These are phyloP conservation scores for Trichosporon sp. DNA, from an alignment of 1,284 basidiomycete genomes.

Conservation along the genomic window DNA sequence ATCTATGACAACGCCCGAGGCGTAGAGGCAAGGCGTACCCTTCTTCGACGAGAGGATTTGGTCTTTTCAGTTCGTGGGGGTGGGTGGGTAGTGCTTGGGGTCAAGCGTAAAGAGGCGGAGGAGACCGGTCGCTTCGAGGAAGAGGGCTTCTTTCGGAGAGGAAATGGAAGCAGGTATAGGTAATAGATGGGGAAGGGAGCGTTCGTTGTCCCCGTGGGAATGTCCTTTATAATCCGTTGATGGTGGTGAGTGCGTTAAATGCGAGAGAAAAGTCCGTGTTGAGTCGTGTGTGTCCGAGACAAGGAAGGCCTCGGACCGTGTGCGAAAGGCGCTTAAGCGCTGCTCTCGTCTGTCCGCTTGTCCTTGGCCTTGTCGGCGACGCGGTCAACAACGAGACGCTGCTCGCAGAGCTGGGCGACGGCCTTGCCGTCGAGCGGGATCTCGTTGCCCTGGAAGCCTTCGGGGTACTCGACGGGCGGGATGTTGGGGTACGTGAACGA, in stretches of 20 bases:
- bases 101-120: too few species aligned
- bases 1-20: slow-evolving; percentile 5
- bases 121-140: neutral
- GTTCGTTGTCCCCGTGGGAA: neutral
- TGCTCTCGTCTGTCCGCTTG: neutral
- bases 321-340: neutral
- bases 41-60: neutral
- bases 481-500: slow-evolving; percentile 57
- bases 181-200: neutral
- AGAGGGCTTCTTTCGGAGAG: neutral
- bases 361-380: neutral
- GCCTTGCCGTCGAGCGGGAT: slow-evolving; percentile 55
- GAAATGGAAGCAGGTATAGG: too few species aligned
- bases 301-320: neutral
- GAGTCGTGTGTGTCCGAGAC: slow-evolving; percentile 9
- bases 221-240: neutral
- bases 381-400: slow-evolving; percentile 41
- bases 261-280: neutral
- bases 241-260: neutral
- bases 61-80: neutral
- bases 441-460: slow-evolving; percentile 52
- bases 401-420: slow-evolving; percentile 45
- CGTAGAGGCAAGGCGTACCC: neutral
- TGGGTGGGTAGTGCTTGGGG: neutral
- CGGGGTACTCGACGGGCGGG: slow-evolving; percentile 50